Conservation (phyloP, 805 yeast species). For the Groenewaldozyma salmanticensis region DNA sequence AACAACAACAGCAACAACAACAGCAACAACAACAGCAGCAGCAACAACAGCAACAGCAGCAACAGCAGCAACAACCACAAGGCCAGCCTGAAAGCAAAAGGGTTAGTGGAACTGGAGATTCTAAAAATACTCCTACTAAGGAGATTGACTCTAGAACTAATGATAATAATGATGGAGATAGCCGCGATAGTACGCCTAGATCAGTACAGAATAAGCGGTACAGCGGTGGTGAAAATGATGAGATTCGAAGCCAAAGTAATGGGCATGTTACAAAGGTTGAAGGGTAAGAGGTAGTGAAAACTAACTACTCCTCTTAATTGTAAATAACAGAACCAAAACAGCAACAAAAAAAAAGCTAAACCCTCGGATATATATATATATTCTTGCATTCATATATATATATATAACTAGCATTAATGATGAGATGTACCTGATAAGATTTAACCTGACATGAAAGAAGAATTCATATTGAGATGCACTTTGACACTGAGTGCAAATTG, state of each 20-base stretch:
- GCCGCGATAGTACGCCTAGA: background rate
- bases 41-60: constrained; percentile 25
- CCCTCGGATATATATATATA: no score
- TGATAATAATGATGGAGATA: background rate
- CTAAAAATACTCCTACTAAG: no score
- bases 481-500: no score
- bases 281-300: no score
- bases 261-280: background rate
- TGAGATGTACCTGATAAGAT: no score
- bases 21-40: constrained; percentile 24
- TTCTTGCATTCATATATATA: no score
- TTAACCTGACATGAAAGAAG: no score
- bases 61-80: constrained; percentile 6
- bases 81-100: background rate
- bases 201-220: background rate
- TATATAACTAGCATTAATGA: no score
- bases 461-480: no score
- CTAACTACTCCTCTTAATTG: no score
- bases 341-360: no score
- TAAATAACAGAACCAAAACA: background rate
- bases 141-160: background rate
- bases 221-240: background rate
- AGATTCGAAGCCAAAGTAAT: background rate
- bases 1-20: background rate
- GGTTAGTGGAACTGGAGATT: no score